Evolutionary conservation across 116 monocot species (phyloP).

Genomic region (Iris pallida): DNA sequence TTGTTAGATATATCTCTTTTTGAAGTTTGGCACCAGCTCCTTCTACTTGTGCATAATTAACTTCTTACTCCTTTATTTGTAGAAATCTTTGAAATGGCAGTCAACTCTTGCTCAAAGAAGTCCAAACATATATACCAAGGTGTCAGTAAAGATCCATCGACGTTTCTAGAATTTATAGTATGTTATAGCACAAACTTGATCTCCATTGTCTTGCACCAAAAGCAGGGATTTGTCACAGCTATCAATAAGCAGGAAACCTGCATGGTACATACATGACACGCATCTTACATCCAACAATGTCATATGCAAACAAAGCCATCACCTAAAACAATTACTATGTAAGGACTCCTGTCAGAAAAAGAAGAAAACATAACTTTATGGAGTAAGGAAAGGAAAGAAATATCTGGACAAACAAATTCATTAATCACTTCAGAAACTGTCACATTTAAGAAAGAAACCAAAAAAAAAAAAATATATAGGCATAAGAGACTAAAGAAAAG

Average conservation of each 20-base stretch:
- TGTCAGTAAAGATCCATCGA: background rate
- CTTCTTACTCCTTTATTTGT: background rate
- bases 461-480: no score
- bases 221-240: background rate
- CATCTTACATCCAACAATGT: background rate
- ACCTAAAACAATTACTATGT: conserved; percentile 3
- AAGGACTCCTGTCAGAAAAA: conserved; percentile 14
- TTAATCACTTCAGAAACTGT: background rate
- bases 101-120: no score
- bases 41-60: background rate
- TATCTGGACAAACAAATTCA: background rate
- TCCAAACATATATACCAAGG: background rate
- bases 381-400: background rate
- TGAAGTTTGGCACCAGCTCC: background rate
- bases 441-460: background rate
- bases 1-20: background rate
- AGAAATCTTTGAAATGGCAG: background rate
- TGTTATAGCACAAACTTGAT: background rate
- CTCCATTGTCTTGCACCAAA: background rate
- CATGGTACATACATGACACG: background rate
- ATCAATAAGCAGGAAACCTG: background rate
- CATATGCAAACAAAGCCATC: background rate
- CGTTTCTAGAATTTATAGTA: background rate
- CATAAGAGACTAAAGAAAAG: background rate
- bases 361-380: background rate